Evolutionary conservation across 2,329 filamentous ascomycete species (phyloP), one percentile per base, ranked within the genome.

Genomic region (Macrophomina phaseolina): DNA sequence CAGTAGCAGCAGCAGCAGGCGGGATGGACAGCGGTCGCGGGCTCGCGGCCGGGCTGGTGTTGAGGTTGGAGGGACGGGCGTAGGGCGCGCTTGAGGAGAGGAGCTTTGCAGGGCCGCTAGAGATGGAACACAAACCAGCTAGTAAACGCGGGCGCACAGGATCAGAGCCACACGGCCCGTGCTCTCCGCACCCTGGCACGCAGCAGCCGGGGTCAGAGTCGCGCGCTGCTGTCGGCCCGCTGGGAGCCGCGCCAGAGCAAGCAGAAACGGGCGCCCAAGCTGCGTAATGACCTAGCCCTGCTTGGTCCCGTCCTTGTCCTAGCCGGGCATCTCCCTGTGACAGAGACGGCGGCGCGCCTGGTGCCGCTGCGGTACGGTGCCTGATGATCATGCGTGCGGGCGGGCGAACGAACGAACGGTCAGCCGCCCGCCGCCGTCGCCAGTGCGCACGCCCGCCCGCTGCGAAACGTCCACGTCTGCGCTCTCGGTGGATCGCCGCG

Each of bases 21-120:
- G 36, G 36, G 34, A 8, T 14, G 48, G 51, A 11, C 40, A 40
- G 62, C 48, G n/a, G 62, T 53, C 45, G 62, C 63, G 30, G 32
- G 63, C 51, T 46, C 51, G 52, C 28, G 52, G 58, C 58, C 58
- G 40, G 40, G 30, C 42, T 28, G 46, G 28, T 46, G 40, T 32
- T 42, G 62, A 16, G 34, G 34, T 45, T 45, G 36, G 38, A 42
- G 62, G 7, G 52, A 28, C n/a, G 52, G 16, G 23, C 53, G 36
- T 36, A 45, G 36, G 46, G 46, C 53, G 53, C 53, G 53, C 38
- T 58, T 42, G 53, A 58, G 53, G 53, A 46, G 58, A 49, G 45
- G 52, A 62, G 58, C 58, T 62, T 62, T 62, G 58, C 58, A 62
- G 58, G 58, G 58, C 58, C 45, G 58, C 58, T 48, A 55, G 51